A percentile compares a stretch with the other conserved stretches of the same genome.
Evolutionary conservation across 805 yeast species (phyloP).

Genomic region (Zygoascus biomembranicola): DNA sequence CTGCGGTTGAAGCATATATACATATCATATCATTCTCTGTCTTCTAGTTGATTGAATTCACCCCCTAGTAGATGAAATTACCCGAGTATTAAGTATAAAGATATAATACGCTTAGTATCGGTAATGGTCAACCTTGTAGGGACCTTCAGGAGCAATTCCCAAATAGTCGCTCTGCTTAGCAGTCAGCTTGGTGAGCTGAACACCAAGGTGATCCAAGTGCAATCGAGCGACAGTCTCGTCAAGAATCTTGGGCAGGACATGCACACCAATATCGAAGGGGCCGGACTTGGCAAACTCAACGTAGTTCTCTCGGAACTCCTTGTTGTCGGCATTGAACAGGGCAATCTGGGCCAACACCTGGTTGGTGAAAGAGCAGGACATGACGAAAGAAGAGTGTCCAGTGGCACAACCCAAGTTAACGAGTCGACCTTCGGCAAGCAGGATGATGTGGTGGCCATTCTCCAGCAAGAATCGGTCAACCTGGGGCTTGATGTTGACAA

Average conservation of each 20-base stretch:
- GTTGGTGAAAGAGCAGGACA: slow-evolving; percentile 99
- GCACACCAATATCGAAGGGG: slow-evolving; percentile 86
- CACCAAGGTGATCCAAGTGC: slow-evolving; percentile 93
- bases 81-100: not conserved
- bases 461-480: slow-evolving; percentile 93
- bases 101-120: slow-evolving; percentile 59
- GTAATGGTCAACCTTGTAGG: slow-evolving; percentile 97
- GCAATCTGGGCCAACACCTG: slow-evolving; percentile 99
- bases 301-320: slow-evolving; percentile 65
- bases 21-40: slow-evolving; percentile 3
- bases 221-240: slow-evolving; percentile 98
- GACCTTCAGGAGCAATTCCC: slow-evolving; percentile 87
- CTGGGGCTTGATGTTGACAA: slow-evolving; percentile 97
- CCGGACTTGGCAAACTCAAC: slow-evolving; percentile 92
- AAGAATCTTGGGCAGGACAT: slow-evolving; percentile 92
- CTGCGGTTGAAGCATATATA: slow-evolving; percentile 26
- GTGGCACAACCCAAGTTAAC: slow-evolving; percentile 99
- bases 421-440: slow-evolving; percentile 98
- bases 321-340: slow-evolving; percentile 81
- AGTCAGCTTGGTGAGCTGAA: slow-evolving; percentile 68
- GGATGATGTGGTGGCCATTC: slow-evolving; percentile 87
- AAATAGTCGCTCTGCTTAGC: slow-evolving; percentile 87
- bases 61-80: not conserved
- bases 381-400: slow-evolving; percentile 97
- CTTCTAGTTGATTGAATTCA: not conserved